phyloP scores from a whole-genome alignment of 176 grass and related monocot genomes.

The Juncus effusus region DNA sequence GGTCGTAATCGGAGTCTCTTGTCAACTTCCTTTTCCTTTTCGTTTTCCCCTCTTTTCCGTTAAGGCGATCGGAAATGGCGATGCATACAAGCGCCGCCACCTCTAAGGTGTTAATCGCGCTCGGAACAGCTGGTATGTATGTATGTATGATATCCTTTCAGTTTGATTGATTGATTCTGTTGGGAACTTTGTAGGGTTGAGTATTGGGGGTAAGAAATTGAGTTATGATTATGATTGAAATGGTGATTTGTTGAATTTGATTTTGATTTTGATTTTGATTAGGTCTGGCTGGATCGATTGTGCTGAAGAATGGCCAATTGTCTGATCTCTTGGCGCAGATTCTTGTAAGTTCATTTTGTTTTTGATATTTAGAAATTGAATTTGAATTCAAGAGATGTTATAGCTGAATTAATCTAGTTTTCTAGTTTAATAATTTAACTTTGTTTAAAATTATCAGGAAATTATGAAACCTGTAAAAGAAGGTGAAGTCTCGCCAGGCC shows the following conservation, averaged over 20 bases:
- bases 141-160: not conserved
- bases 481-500: constrained; percentile 39
- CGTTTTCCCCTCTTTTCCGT: no score
- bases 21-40: not conserved
- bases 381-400: constrained; percentile 13
- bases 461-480: constrained; percentile 75
- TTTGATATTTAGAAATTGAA: constrained; percentile 15
- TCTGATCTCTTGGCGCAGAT: constrained; percentile 78
- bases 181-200: constrained; percentile 4
- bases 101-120: constrained; percentile 86
- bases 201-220: not conserved
- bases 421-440: not conserved
- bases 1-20: not conserved
- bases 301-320: constrained; percentile 73
- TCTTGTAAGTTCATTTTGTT: constrained; percentile 41
- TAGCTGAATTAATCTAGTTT: not conserved
- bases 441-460: constrained; percentile 36
- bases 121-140: constrained; percentile 49
- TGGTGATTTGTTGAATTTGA: not conserved
- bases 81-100: constrained; percentile 69
- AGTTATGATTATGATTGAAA: not conserved
- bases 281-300: constrained; percentile 80
- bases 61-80: constrained; percentile 45
- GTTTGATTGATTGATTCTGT: not conserved
- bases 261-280: not conserved